Base-by-base conservation (phyloP, 352 stramenopile genomes). In the Globisporangium canariense region DNA sequence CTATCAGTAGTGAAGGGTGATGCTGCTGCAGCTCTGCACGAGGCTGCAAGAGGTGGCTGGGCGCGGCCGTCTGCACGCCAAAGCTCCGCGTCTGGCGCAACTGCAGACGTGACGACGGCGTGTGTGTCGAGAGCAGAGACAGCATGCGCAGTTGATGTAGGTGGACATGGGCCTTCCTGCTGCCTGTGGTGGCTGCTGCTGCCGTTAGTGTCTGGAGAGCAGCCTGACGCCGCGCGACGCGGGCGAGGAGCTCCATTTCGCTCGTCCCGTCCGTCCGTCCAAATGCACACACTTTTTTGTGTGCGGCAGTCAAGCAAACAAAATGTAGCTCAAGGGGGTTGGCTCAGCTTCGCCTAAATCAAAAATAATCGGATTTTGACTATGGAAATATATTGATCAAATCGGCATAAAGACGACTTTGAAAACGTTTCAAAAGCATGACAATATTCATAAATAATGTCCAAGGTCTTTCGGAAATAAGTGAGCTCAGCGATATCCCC, bases 41-140 rank as follows among this genome's bases (percentile, higher is more conserved):
- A 43, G 59, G 49, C 28, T 65, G 47, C 13, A 65, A 38, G n/a
- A 59, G 25, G 36, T 65, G 58, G 25, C 59, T 49, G 18, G 30
- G 38, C n/a, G 45, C 4, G 2, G 30, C 18, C 8, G n/a, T 28
- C 30, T 34, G 43, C 3, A 32, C 30, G 9, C 18, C 18, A 53
- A 65, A 65, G 25, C 59, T 20, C 25, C 49, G 59, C 47, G 30
- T 34, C 49, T 46, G 59, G 8, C 40, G 59, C n/a, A 25, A 16
- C 28, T 45, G 51, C 30, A 58, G 32, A 3, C 5, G 32, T 41
- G 16, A 13, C 0, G 28, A 11, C 0, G 28, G 2, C 9, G 16
- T 14, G 2, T 0, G 30, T 1, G 49, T 11, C 14, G 49, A 22
- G 0, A 2, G n/a, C 9, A 65, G 49, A 5, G 49, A 16, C 4